Base-by-base conservation (phyloP, 2,329 filamentous ascomycete species). In the Xylariaceae sp. region DNA sequence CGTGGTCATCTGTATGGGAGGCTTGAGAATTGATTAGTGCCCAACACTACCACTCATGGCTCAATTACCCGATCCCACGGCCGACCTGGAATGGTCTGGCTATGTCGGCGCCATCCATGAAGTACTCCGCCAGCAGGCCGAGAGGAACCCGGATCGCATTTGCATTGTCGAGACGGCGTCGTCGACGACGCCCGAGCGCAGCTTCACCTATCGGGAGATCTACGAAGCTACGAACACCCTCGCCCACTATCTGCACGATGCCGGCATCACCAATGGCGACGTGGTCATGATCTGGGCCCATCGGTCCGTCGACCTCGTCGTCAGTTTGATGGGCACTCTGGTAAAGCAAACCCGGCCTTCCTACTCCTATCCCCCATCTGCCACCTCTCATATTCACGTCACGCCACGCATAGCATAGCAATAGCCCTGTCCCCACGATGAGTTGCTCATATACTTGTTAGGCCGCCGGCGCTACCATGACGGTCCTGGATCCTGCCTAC, bases 231-330 rank as follows among this genome's bases (percentile, higher is more conserved):
- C 90, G 35, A 95, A 95, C 72, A 80, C 85, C 15, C 74, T 97
- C 5, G 89, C 91, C 18, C 86, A 96, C 74, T 84, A 96, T 70
- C 80, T 97, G 17, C 82, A 88, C 56, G 80, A 87, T 54, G 81
- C 85, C 68, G 92, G 92, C 59, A 80, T 91, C 64, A 80, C 86
- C 60, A 80, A 85, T 66, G 92, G 91, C 7, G 92, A 97, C 71
- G 92, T 96, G 2, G 91, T 96, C 68, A 96, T 96, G 90, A 89
- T 94, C 64, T 97, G 87, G 71, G 90, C 90, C 58, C 84, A 96
- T 74, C 85, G 92, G 59, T 86, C 86, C 58, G 92, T 96, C 39
- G 81, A 84, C 34, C 73, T 85, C 10, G 78, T 84, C 49, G 70
- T 78, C 51, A 90, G 88, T 41, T 86, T 92, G 56, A 96, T 96